Evolutionary conservation across 2,329 filamentous ascomycete genomes (phyloP).

Genomic region (Sporothrix protearum): DNA sequence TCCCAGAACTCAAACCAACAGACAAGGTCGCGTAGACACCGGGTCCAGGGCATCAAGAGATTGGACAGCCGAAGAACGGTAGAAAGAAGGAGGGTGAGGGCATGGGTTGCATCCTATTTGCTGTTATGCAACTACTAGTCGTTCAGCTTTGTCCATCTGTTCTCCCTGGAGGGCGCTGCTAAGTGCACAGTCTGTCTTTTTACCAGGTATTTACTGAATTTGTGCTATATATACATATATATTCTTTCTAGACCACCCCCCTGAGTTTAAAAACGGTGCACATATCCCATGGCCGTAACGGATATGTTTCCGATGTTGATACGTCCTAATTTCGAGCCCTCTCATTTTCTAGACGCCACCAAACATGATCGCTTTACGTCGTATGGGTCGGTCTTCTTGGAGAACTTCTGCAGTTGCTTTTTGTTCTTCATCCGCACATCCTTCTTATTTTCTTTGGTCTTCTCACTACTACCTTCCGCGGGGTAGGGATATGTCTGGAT

Average conservation of each 20-base stretch:
- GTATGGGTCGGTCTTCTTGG: neutral
- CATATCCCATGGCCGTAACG: neutral
- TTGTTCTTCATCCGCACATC: neutral
- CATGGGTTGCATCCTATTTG: neutral
- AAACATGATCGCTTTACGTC: neutral
- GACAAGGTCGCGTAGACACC: neutral
- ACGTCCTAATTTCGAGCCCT: neutral
- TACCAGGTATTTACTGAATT: neutral
- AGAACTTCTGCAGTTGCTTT: neutral
- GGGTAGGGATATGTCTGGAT: conserved; percentile 1
- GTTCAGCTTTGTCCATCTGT: neutral
- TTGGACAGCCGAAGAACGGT: neutral
- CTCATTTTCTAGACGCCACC: neutral
- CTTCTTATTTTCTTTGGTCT: neutral
- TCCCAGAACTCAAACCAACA: neutral
- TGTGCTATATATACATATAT: neutral
- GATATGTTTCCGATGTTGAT: neutral
- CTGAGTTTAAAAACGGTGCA: neutral
- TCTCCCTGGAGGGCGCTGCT: neutral
- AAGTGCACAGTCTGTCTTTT: neutral
- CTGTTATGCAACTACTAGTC: neutral
- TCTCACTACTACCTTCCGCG: neutral
- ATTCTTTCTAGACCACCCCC: neutral
- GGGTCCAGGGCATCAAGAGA: neutral
- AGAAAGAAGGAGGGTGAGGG: neutral